Evolutionary conservation across 2,329 filamentous ascomycete genomes (phyloP).

Genomic region (Cladophialophora chaetospira): DNA sequence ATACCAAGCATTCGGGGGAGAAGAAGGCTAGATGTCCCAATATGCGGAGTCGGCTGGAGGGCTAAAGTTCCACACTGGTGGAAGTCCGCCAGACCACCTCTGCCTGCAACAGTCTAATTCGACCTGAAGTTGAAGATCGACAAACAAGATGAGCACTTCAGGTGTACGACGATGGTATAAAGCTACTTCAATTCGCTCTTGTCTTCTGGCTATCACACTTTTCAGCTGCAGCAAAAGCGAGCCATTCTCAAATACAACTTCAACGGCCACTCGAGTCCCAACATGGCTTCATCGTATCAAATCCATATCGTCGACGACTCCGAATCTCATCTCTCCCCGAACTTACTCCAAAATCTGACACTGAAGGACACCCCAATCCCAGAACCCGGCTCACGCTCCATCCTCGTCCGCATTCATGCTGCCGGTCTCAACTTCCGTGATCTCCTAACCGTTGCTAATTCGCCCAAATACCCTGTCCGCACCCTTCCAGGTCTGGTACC

Average conservation of each 20-base stretch:
- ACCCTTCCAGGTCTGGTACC: conserved; percentile 32
- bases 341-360: background rate
- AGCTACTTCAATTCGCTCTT: background rate
- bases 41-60: no score
- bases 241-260: background rate
- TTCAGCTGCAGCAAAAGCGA: no score
- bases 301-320: conserved; percentile 1
- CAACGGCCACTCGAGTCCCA: background rate
- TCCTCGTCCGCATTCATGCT: conserved; percentile 63
- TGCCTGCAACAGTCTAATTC: no score
- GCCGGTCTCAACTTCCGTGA: conserved; percentile 55
- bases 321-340: conserved; percentile 2
- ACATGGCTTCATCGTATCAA: background rate
- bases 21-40: no score
- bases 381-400: conserved; percentile 8
- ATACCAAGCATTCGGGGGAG: no score
- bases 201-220: background rate
- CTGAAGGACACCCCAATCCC: background rate
- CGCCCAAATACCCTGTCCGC: conserved; percentile 3
- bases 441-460: conserved; percentile 31
- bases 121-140: no score
- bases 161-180: no score
- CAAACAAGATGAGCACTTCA: no score
- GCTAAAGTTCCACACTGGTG: no score
- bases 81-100: no score